Conservation (phyloP, 2,329 filamentous ascomycete species). For the Phoma herbarum region DNA sequence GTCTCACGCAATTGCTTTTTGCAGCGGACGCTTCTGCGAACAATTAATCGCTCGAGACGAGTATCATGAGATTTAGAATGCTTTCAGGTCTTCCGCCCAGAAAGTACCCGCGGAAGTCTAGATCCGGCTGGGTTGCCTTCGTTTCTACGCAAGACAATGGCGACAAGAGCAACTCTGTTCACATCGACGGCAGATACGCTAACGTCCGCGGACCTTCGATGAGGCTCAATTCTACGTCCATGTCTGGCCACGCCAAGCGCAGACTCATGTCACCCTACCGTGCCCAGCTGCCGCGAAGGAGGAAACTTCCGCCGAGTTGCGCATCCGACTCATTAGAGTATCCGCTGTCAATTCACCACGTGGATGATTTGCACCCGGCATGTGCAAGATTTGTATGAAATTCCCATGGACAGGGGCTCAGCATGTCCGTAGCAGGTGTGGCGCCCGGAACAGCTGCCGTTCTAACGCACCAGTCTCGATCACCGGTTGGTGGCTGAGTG, state of each 20-base stretch:
- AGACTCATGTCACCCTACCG: constrained; percentile 6
- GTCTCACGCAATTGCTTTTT: constrained; percentile 2
- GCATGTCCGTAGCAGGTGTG: constrained; percentile 12
- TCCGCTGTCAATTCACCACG: constrained; percentile 19
- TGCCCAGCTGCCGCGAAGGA: constrained; percentile 9
- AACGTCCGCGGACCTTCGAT: constrained; percentile 11
- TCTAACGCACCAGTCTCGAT: constrained; percentile 17
- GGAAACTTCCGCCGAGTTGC: constrained; percentile 6
- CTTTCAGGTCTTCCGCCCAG: constrained; percentile 8
- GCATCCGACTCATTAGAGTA: constrained; percentile 6
- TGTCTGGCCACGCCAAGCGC: constrained; percentile 10
- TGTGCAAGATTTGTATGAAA: constrained; percentile 6
- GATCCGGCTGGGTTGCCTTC: constrained; percentile 13
- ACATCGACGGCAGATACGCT: constrained; percentile 9
- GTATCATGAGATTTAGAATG: constrained; percentile 5
- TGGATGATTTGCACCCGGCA: constrained; percentile 13
- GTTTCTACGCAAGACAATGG: constrained; percentile 11
- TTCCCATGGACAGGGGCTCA: constrained; percentile 3
- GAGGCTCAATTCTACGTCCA: constrained; percentile 18
- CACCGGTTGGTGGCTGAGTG: constrained; percentile 18
- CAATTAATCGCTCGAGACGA: neutral
- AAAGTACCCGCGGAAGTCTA: constrained; percentile 11
- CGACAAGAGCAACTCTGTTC: constrained; percentile 3
- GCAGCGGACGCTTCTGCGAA: constrained; percentile 8
- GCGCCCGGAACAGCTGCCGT: constrained; percentile 22